Conservation (phyloP, 441 rosid species). For the Populus hybrid region DNA sequence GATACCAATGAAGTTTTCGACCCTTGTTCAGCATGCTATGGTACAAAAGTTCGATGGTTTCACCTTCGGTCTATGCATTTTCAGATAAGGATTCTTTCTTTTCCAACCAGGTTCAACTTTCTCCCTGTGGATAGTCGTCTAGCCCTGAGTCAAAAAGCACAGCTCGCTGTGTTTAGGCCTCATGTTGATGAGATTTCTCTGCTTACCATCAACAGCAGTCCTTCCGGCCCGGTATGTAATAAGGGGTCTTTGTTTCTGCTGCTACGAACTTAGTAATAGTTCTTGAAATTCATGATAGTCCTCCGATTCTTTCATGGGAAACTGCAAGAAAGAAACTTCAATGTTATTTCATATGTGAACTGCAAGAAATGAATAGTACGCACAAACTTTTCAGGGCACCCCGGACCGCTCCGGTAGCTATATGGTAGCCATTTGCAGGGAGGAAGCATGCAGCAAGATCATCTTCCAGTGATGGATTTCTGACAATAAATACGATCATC, state of each 20-base stretch:
- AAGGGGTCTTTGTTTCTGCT: not conserved
- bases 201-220: slow-evolving; percentile 52
- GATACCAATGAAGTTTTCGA: slow-evolving; percentile 53
- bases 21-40: slow-evolving; percentile 68
- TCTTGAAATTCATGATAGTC: not conserved
- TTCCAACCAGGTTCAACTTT: slow-evolving; percentile 56
- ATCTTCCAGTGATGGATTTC: slow-evolving; percentile 51
- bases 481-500: slow-evolving; percentile 47
- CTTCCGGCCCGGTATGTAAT: slow-evolving; percentile 52
- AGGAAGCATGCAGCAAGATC: slow-evolving; percentile 90
- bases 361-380: too few relatives aligned
- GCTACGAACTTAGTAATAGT: not conserved
- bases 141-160: slow-evolving; percentile 42
- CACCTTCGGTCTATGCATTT: slow-evolving; percentile 67
- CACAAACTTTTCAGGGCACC: slow-evolving; percentile 30
- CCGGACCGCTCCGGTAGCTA: slow-evolving; percentile 40
- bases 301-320: not conserved
- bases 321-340: not conserved
- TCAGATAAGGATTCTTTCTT: slow-evolving; percentile 66
- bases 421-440: slow-evolving; percentile 92
- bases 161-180: slow-evolving; percentile 74
- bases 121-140: slow-evolving; percentile 88
- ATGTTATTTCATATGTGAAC: not conserved
- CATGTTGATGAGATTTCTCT: slow-evolving; percentile 79
- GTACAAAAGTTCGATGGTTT: slow-evolving; percentile 74